These are phyloP conservation scores for Raffaelea ambrosiae DNA, from an alignment of 2,329 filamentous ascomycete species.

Conservation along the genomic window DNA sequence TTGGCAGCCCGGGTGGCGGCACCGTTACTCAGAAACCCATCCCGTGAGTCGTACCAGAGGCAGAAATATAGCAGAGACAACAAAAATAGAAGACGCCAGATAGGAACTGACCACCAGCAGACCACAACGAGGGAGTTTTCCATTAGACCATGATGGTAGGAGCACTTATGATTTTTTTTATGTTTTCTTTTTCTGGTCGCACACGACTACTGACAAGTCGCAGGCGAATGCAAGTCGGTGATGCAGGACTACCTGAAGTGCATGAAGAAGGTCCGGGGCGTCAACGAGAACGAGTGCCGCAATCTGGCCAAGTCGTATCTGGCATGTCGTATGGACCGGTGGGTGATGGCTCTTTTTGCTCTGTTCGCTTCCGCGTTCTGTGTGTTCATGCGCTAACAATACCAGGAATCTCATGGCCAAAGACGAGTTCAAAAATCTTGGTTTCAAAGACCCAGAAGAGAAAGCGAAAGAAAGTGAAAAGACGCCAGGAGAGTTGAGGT, in stretches of 20 bases:
- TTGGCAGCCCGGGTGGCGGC: conserved; percentile 18
- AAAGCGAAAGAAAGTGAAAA: conserved; percentile 19
- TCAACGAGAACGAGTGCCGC: conserved; percentile 81
- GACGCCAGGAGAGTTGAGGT: conserved; percentile 23
- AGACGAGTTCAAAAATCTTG: conserved; percentile 91
- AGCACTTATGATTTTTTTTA: neutral
- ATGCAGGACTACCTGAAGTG: conserved; percentile 82
- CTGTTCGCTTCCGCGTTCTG: too few species aligned
- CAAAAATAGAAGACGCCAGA: neutral
- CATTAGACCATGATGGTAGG: conserved; percentile 80
- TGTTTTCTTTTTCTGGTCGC: neutral
- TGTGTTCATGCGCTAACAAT: too few species aligned
- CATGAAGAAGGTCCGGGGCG: conserved; percentile 73
- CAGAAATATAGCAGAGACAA: neutral
- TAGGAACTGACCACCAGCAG: conserved; percentile 34
- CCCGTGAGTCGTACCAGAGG: conserved; percentile 19
- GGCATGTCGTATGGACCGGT: conserved; percentile 91
- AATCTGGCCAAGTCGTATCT: conserved; percentile 82
- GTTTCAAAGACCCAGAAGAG: conserved; percentile 49
- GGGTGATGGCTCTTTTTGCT: too few species aligned
- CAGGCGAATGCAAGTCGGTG: conserved; percentile 86
- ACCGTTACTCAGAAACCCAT: conserved; percentile 19
- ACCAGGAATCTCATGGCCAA: conserved; percentile 86
- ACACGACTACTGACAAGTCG: neutral
- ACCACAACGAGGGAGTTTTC: conserved; percentile 87